phyloP scores from a whole-genome alignment of 208 protist genomes.

The Sergeia podlipaevii region DNA sequence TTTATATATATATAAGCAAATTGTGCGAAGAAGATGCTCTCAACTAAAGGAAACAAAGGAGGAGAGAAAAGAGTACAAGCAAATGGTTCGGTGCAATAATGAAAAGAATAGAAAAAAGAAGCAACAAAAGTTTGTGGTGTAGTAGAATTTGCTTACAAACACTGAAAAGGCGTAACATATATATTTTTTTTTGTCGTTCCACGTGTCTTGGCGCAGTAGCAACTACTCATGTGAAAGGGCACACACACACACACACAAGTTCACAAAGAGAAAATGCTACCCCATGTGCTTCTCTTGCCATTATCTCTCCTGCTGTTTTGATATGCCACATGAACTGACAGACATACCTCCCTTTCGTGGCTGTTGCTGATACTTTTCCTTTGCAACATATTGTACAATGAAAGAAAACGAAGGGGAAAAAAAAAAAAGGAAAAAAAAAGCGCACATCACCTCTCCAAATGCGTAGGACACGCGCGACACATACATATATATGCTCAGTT shows the following conservation, averaged over 20 bases:
- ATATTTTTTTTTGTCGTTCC: background rate
- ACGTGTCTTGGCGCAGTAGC: no score
- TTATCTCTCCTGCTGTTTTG: constrained; percentile 12
- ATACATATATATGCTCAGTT: constrained; percentile 12
- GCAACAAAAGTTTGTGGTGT: no score
- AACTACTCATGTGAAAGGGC: no score
- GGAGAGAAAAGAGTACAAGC: background rate
- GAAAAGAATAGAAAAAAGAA: constrained; percentile 4
- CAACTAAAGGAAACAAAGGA: constrained; percentile 9
- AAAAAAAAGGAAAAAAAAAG: constrained; percentile 9
- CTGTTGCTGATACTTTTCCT: constrained; percentile 9
- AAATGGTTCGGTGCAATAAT: background rate
- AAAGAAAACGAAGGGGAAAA: constrained; percentile 2
- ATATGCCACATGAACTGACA: no score
- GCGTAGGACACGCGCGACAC: constrained; percentile 1
- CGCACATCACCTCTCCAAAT: background rate
- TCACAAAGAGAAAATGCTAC: background rate
- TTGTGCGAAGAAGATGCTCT: background rate
- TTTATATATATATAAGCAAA: constrained; percentile 1
- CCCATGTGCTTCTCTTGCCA: background rate
- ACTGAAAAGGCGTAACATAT: constrained; percentile 6
- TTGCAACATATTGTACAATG: constrained; percentile 1
- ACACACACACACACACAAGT: no score
- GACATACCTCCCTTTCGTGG: background rate
- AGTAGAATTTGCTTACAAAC: no score